Percentiles rank a stretch among this genome's conserved stretches.
Conservation (phyloP, 2,329 filamentous ascomycete genomes). For the Teratosphaeria viscida region DNA sequence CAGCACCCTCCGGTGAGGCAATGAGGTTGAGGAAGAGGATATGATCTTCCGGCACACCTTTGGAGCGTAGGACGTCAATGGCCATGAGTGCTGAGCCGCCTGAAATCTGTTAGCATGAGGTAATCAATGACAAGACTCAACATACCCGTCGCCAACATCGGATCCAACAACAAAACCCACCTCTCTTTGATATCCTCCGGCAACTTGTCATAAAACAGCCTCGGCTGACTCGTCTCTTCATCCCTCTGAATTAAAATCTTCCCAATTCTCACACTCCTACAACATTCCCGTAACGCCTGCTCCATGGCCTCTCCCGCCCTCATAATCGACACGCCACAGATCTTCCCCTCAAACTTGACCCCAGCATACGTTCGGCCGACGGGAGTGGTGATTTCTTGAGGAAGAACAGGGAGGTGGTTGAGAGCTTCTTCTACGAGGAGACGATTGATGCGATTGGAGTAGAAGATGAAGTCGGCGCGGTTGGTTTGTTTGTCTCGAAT, state of each 20-base stretch:
- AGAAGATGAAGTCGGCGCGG: conserved; percentile 96
- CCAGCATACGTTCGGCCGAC: conserved; percentile 71
- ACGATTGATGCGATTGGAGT: conserved; percentile 95
- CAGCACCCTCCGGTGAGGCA: conserved; percentile 86
- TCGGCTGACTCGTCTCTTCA: conserved; percentile 63
- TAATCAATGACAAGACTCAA: background rate
- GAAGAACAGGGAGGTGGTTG: conserved; percentile 87
- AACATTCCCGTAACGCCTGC: conserved; percentile 90
- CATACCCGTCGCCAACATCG: conserved; percentile 96
- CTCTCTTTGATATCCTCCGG: conserved; percentile 84
- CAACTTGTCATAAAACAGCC: conserved; percentile 48
- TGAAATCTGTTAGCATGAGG: conserved; percentile 25
- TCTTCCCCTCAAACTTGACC: conserved; percentile 93
- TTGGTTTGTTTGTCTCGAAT: conserved; percentile 85
- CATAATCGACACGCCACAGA: conserved; percentile 98
- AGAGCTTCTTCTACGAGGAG: conserved; percentile 92
- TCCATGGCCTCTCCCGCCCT: conserved; percentile 97
- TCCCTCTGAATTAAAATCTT: conserved; percentile 98
- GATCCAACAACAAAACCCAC: conserved; percentile 89
- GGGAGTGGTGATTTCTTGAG: conserved; percentile 81
- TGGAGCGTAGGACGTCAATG: conserved; percentile 79
- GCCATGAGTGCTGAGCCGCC: conserved; percentile 96
- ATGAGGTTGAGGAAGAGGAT: conserved; percentile 97
- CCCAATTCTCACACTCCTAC: conserved; percentile 91
- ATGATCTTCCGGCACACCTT: conserved; percentile 86